Percentiles rank a stretch among this genome's conserved stretches.
phyloP scores from a whole-genome alignment of 169 alveolate species.

The Plasmodium chabaudi region DNA sequence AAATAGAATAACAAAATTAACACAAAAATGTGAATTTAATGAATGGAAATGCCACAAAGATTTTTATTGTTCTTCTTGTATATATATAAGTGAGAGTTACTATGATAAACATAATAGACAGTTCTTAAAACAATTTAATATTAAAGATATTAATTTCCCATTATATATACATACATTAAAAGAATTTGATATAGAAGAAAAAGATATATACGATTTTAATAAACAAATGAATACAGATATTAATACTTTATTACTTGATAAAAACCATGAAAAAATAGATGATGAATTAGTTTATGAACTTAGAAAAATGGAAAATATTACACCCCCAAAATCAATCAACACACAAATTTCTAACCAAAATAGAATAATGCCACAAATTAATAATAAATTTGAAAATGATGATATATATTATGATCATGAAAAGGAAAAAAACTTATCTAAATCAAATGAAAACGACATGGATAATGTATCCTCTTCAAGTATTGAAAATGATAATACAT shows the following conservation, averaged over 20 bases:
- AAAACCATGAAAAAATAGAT: conserved; percentile 31
- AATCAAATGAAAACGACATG: background rate
- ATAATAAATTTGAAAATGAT: background rate
- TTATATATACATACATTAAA: conserved; percentile 40
- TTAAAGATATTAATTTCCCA: conserved; percentile 59
- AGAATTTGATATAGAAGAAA: conserved; percentile 52
- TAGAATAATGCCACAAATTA: background rate
- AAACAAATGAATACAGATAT: conserved; percentile 48
- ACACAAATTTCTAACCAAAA: conserved; percentile 6
- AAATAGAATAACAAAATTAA: conserved; percentile 88
- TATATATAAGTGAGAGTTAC: conserved; percentile 92
- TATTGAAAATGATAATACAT: background rate
- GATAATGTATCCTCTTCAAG: background rate
- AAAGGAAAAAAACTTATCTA: background rate
- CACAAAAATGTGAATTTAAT: conserved; percentile 88
- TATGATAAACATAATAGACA: conserved; percentile 82
- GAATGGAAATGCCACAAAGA: conserved; percentile 94
- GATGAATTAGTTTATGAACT: conserved; percentile 51
- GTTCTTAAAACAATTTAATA: conserved; percentile 69
- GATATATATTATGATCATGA: no score
- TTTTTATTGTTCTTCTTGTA: conserved; percentile 92
- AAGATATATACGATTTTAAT: conserved; percentile 71
- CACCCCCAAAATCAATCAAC: conserved; percentile 9
- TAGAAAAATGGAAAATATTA: conserved; percentile 50
- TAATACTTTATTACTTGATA: conserved; percentile 12